phyloP scores from a whole-genome alignment of 179 eudicot genomes.

The Carnegiea gigantea region DNA sequence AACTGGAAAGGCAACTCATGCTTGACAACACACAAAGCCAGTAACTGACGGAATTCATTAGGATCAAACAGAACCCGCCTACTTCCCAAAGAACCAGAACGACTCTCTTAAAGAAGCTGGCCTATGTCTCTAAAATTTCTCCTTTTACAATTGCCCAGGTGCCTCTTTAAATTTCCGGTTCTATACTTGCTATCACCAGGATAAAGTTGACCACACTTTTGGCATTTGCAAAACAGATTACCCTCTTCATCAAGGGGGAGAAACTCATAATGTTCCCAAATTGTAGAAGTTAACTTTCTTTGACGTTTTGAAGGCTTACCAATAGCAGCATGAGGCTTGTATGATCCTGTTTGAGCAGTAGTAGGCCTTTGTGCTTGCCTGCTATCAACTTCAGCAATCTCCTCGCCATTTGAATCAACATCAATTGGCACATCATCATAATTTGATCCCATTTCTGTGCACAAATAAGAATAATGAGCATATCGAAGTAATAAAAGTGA shows the following conservation, averaged over 20 bases:
- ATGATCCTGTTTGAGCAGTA: background rate
- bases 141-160: background rate
- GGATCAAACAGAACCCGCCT: background rate
- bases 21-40: conserved; percentile 2
- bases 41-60: background rate
- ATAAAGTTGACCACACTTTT: conserved; percentile 9
- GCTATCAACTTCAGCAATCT: background rate
- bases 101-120: background rate
- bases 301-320: conserved; percentile 1
- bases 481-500: no score
- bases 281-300: conserved; percentile 2
- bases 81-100: background rate
- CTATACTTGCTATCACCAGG: background rate
- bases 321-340: background rate
- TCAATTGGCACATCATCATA: background rate
- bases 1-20: background rate
- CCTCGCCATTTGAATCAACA: background rate
- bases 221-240: background rate
- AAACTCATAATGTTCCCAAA: background rate
- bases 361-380: background rate
- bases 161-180: conserved; percentile 11
- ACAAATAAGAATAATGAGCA: no score
- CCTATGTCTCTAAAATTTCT: background rate
- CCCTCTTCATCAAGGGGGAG: background rate
- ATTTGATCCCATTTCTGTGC: no score